These are phyloP conservation scores for Juglanconis juglandina DNA, from an alignment of 2,329 filamentous ascomycete species.

Conservation along the genomic window DNA sequence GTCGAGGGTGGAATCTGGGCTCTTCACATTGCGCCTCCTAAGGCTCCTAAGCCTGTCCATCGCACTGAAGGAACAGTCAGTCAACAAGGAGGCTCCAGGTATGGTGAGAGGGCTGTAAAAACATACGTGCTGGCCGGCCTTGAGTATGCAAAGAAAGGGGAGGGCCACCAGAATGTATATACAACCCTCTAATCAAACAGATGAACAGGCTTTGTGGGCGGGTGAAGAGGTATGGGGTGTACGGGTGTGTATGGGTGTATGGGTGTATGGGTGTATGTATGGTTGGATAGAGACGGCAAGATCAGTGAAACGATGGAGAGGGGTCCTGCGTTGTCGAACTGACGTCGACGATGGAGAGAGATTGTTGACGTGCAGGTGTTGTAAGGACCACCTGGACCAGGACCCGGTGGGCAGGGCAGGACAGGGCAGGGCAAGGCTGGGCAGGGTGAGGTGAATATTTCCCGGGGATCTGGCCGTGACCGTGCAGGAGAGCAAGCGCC, in stretches of 20 bases:
- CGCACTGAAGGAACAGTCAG: constrained; percentile 1
- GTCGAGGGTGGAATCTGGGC: constrained; percentile 18
- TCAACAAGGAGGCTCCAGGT: constrained; percentile 1
- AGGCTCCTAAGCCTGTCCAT: constrained; percentile 15
- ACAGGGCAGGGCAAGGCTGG: not conserved
- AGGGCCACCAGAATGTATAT: not conserved
- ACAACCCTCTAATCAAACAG: not conserved
- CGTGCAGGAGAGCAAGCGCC: not conserved
- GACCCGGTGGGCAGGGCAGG: too few species aligned
- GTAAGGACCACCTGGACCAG: too few species aligned
- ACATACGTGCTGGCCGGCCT: not conserved
- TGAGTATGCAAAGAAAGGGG: not conserved
- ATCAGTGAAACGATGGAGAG: not conserved
- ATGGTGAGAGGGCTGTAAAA: not conserved
- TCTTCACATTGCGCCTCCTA: constrained; percentile 15
- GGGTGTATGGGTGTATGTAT: not conserved
- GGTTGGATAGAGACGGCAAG: not conserved
- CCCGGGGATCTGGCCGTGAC: not conserved
- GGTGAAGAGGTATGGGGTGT: too few species aligned
- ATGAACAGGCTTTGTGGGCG: not conserved
- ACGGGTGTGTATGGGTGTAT: not conserved
- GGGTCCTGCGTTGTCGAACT: not conserved
- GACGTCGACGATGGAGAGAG: not conserved
- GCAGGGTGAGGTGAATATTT: not conserved
- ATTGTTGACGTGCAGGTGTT: not conserved